phyloP scores from a whole-genome alignment of 2,329 filamentous ascomycete species.

The Colletotrichum sp. region DNA sequence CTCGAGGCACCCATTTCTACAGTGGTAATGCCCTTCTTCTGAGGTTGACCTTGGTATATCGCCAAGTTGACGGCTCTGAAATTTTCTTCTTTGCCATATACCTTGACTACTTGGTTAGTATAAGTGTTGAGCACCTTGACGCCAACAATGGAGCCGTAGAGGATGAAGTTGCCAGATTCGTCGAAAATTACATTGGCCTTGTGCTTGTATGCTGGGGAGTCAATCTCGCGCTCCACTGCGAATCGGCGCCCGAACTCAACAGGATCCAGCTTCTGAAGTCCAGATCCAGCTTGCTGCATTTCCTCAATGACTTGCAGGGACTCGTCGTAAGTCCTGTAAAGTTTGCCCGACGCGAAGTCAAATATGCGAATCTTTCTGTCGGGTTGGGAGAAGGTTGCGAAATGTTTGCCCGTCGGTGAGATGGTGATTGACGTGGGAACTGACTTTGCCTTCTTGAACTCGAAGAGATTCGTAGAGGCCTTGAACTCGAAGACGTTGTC shows the following conservation, averaged over 20 bases:
- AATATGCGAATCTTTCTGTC: slow-evolving; percentile 94
- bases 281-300: slow-evolving; percentile 94
- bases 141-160: slow-evolving; percentile 91
- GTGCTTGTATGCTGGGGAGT: slow-evolving; percentile 68
- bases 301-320: slow-evolving; percentile 87
- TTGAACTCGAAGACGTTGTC: slow-evolving; percentile 92
- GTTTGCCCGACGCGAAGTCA: slow-evolving; percentile 86
- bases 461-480: slow-evolving; percentile 91
- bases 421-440: slow-evolving; percentile 82
- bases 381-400: slow-evolving; percentile 89
- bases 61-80: slow-evolving; percentile 83
- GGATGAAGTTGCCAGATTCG: slow-evolving; percentile 92
- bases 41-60: slow-evolving; percentile 92
- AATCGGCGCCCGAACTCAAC: slow-evolving; percentile 91
- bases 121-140: slow-evolving; percentile 96
- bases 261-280: slow-evolving; percentile 80
- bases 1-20: slow-evolving; percentile 96
- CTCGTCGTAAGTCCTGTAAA: slow-evolving; percentile 94
- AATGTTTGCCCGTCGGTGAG: slow-evolving; percentile 84
- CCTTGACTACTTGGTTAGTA: slow-evolving; percentile 89
- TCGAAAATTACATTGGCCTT: slow-evolving; percentile 92
- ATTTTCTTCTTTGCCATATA: slow-evolving; percentile 89
- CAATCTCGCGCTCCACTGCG: slow-evolving; percentile 85
- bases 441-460: slow-evolving; percentile 95
- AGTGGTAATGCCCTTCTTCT: slow-evolving; percentile 91